Evolutionary conservation across 495 filamentous ascomycete genomes (phyloP), one percentile per base, ranked within the genome.

Genomic region (Stereocaulon alpinum): DNA sequence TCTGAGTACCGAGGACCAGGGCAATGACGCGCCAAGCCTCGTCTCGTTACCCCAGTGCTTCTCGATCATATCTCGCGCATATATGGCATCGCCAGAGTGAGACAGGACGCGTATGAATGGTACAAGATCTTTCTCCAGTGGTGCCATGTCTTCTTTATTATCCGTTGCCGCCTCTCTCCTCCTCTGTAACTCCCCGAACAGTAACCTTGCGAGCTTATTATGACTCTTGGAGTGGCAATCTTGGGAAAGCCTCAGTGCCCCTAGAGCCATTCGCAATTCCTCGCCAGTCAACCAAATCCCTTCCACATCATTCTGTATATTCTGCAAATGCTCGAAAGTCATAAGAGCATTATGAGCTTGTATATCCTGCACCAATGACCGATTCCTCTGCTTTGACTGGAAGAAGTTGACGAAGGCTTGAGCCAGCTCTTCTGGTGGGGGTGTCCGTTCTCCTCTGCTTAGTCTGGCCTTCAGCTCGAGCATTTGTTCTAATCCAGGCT

Each of bases 361-460:
- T 34, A 82, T 81, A 22, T 80, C 76, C 59, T 84, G 87, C 27
- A 92, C 69, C 1, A 77, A 62, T 22, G 75, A 73, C 1, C 73
- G 66, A 18, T 69, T 67, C 49, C 71, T 68, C 15, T 72, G 65
- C 62, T 86, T 83, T 48, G 75, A 71, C 7, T 71, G 70, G 54
- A 93, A 80, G 61, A 94, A 88, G 6, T 75, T 71, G 53, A 71
- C 74, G 63, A 86, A 87, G 24, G 86, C 88, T 24, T 75, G 71
- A 0, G 80, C 70, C 0, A 95, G 68, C n/a, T 84, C 77, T 29
- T 77, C 66, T 14, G 72, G 71, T 14, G 80, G 69, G 22, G 87
- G 89, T 9, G 78, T 75, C 54, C 89, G 75, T 11, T 74, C 70
- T 32, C 72, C 63, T 42, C 80, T 72, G 27, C 71, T 68, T 56